A percentile compares a stretch with the other conserved stretches of the same genome.
Evolutionary conservation across 306 rosid genomes (phyloP).

Genomic region (Cucurbita moschata): DNA sequence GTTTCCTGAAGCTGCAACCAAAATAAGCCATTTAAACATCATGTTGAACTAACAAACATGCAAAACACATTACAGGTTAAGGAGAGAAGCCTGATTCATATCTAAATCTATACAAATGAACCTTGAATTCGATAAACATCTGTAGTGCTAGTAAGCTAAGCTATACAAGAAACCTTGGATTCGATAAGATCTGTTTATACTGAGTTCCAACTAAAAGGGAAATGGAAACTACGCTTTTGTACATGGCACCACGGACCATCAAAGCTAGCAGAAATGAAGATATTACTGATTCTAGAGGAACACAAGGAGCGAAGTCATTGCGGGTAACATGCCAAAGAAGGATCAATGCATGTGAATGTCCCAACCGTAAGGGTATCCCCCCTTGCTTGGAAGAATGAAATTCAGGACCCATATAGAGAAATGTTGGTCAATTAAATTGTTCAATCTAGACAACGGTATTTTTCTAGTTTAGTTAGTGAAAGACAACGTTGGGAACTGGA

Average conservation of each 20-base stretch:
- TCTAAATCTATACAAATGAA: not conserved
- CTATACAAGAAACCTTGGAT: not conserved
- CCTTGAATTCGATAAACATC: not conserved
- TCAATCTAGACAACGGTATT: too few relatives aligned
- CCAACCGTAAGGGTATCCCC: not conserved
- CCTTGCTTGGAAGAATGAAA: not conserved
- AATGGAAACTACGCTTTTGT: not conserved
- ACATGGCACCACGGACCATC: not conserved
- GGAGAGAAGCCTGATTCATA: not conserved
- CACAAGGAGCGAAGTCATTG: not conserved
- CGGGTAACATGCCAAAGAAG: not conserved
- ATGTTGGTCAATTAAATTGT: too few relatives aligned
- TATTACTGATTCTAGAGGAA: not conserved
- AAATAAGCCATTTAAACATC: not conserved
- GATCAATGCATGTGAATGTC: not conserved
- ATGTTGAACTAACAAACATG: not conserved
- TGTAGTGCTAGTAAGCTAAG: not conserved
- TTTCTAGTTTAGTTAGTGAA: not conserved
- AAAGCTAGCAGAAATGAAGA: not conserved
- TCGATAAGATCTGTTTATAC: not conserved
- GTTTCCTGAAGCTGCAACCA: conserved; percentile 75
- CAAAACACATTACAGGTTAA: not conserved
- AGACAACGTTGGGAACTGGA: not conserved
- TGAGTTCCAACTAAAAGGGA: not conserved
- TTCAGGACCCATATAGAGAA: not conserved